Percentiles rank a stretch among this genome's conserved stretches.
These are phyloP conservation scores for Ophiostoma sp. DNA, from an alignment of 2,329 filamentous ascomycete genomes.

Conservation along the genomic window DNA sequence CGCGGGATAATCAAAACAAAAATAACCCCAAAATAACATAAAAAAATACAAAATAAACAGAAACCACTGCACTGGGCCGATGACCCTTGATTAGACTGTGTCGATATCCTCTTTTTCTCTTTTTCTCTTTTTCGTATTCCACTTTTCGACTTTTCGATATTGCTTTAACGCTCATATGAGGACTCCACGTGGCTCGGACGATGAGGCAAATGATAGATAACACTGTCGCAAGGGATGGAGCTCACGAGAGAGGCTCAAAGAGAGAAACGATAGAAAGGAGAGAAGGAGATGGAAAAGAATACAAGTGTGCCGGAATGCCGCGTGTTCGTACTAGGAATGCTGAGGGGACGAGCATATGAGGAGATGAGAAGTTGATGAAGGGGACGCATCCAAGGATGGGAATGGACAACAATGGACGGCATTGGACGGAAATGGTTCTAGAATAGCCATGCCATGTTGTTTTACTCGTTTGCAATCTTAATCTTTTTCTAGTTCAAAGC, in stretches of 20 bases:
- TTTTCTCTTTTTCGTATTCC: background rate
- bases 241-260: background rate
- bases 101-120: background rate
- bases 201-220: background rate
- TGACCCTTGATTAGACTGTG: background rate
- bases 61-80: background rate
- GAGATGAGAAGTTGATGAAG: background rate
- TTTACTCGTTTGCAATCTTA: background rate
- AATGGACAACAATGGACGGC: background rate
- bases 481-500: conserved; percentile 3
- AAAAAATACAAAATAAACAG: background rate
- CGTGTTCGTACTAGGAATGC: background rate
- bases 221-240: background rate
- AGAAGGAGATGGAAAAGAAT: background rate
- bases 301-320: background rate
- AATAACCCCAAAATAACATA: background rate
- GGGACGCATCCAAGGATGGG: background rate
- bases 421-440: background rate
- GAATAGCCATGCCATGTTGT: background rate
- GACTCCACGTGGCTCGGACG: conserved; percentile 1
- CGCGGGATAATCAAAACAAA: conserved; percentile 6
- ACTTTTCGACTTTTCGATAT: background rate
- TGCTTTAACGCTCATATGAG: background rate
- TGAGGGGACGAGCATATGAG: background rate
- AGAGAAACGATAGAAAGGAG: background rate